These are phyloP conservation scores for Plasmodium cynomolgi DNA, from an alignment of 169 alveolate genomes.

Conservation along the genomic window DNA sequence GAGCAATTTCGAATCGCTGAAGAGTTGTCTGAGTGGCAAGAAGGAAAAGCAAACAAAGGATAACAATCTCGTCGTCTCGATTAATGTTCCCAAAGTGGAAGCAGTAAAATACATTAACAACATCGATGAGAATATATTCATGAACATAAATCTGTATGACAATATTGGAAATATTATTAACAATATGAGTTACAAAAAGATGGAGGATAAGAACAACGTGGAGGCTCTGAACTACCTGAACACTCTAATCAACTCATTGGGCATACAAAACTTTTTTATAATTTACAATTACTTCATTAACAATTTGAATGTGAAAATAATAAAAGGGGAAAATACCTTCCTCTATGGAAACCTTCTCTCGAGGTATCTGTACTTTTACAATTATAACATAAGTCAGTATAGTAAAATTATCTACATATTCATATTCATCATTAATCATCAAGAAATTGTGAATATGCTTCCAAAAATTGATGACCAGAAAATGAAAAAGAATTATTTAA, in stretches of 20 bases:
- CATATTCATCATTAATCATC: conserved; percentile 68
- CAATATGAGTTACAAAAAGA: conserved; percentile 70
- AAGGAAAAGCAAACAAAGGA: not conserved
- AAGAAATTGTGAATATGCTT: conserved; percentile 43
- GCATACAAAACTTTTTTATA: conserved; percentile 70
- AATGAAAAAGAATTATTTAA: conserved; percentile 70
- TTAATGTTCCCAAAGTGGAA: conserved; percentile 58
- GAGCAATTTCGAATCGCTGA: conserved; percentile 6
- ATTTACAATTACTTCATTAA: conserved; percentile 70
- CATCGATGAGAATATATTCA: conserved; percentile 74
- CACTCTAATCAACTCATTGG: conserved; percentile 28
- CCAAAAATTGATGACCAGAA: conserved; percentile 76
- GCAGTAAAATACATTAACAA: conserved; percentile 71
- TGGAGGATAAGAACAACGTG: conserved; percentile 64
- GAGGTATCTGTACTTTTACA: conserved; percentile 61
- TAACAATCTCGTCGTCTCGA: conserved; percentile 19
- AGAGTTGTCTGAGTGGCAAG: not conserved
- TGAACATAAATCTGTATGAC: conserved; percentile 71
- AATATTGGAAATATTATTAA: conserved; percentile 66
- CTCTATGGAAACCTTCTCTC: conserved; percentile 59
- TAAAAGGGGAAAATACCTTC: conserved; percentile 72
- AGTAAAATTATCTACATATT: conserved; percentile 74
- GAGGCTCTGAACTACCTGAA: conserved; percentile 69
- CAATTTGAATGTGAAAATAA: conserved; percentile 52
- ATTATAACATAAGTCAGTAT: conserved; percentile 73